phyloP scores from a whole-genome alignment of 139 green algal species.

The Chlorella sp. region DNA sequence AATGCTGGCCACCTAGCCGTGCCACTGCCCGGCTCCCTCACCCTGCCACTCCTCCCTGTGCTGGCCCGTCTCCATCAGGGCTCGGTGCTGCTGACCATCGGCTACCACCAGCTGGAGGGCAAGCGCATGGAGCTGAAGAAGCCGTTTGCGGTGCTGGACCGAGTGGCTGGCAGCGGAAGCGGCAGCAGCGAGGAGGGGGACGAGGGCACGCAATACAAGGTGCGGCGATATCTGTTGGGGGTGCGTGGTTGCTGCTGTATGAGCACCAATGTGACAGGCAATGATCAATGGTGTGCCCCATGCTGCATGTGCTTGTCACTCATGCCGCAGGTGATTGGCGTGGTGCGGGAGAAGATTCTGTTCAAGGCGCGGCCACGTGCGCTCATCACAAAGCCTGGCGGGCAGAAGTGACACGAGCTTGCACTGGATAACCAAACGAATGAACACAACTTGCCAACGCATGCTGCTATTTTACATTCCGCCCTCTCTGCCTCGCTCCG shows the following conservation, averaged over 20 bases:
- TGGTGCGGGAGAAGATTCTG: slow-evolving; percentile 81
- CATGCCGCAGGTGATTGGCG: slow-evolving; percentile 65
- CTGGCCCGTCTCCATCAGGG: too few species aligned
- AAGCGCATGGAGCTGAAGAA: slow-evolving; percentile 84
- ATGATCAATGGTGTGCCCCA: too few species aligned
- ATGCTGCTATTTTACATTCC: too few species aligned
- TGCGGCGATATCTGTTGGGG: background rate
- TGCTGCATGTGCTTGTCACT: background rate
- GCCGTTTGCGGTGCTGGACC: slow-evolving; percentile 79
- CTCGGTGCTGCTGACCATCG: slow-evolving; percentile 72
- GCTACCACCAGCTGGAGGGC: slow-evolving; percentile 88
- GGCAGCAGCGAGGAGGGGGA: background rate
- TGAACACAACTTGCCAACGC: background rate
- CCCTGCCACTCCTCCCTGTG: too few species aligned
- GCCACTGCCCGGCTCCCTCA: too few species aligned
- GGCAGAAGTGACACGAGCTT: background rate
- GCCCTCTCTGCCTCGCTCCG: too few species aligned
- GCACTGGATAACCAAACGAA: background rate
- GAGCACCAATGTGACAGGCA: too few species aligned
- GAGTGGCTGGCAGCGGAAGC: slow-evolving; percentile 19
- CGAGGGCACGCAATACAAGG: slow-evolving; percentile 15
- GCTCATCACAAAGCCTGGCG: slow-evolving; percentile 67
- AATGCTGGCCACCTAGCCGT: too few species aligned
- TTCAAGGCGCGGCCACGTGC: slow-evolving; percentile 85
- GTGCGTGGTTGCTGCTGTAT: too few species aligned